Base-by-base conservation (phyloP, 2,329 filamentous ascomycete genomes). In the Cercospora beticola region DNA sequence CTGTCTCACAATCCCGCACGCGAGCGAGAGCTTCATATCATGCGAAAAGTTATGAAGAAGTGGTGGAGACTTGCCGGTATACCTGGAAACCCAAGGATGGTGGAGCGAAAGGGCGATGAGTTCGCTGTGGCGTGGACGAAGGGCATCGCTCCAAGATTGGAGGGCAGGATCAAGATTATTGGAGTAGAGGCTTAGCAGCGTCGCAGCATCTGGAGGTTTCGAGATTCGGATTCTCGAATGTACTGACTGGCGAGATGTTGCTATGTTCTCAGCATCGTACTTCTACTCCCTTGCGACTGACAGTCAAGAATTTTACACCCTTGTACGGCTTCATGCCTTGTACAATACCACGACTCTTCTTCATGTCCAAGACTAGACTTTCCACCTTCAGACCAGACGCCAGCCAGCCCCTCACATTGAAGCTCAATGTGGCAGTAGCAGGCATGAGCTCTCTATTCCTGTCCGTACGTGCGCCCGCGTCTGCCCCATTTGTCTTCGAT, bases 241-340 rank as follows among this genome's bases (percentile, higher is more conserved):
- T 14, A 4, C 14, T 30, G 21, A 16, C 28, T 14, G 28, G 33
- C 23, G 16, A 28, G 18, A 33, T n/a, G 14, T 36, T 30, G 40
- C 10, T 58, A 46, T 31, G 5, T 40, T 21, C 18, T 61, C 75
- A 83, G 72, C 82, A 83, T 67, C 82, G 77, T 61, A 81, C 75
- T 72, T 86, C 85, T 4, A 86, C 79, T 0, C 88, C 88, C 71
- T 82, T 82, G 67, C 82, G 81, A 77, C 86, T 88, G 12, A 89
- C 86, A 73, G 94, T 97, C 74, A 99, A 79, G 80, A 99, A 99
- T 82, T 99, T 99, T 73, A 99, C 95, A 1, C 95, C 95, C 82
- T 98, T 99, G 81, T 97, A 98, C 26, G 95, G 95, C 81, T 93
- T 96, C 46, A 98, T 89, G 2, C 91, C 89, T 73, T 97, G 93